These are phyloP conservation scores for Ceratobasidium sp. DNA, from an alignment of 1,284 basidiomycete species.

Conservation along the genomic window DNA sequence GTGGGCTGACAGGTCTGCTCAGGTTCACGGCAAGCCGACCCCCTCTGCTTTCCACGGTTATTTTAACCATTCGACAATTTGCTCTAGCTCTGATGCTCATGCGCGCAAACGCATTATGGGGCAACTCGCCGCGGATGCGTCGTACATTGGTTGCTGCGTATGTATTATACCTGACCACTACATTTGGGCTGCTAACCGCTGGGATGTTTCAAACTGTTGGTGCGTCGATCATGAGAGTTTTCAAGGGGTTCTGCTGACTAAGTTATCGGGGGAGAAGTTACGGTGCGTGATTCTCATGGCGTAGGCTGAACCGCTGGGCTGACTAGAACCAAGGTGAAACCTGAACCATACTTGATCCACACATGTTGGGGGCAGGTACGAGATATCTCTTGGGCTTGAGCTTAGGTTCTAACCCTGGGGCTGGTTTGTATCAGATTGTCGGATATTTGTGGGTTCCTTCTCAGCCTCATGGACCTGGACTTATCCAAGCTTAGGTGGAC, in stretches of 20 bases:
- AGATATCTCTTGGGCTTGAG: neutral
- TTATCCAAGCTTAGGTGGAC: neutral
- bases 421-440: neutral
- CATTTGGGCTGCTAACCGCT: constrained; percentile 24
- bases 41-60: neutral
- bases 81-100: constrained; percentile 23
- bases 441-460: neutral
- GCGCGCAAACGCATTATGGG: constrained; percentile 33
- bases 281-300: neutral
- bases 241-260: neutral
- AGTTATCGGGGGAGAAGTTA: neutral
- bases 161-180: constrained; percentile 15
- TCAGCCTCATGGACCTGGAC: neutral
- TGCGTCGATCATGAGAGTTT: neutral
- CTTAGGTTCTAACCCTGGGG: neutral
- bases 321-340: neutral
- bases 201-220: constrained; percentile 25
- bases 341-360: constrained; percentile 20
- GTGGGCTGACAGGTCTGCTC: neutral
- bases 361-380: constrained; percentile 35
- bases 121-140: constrained; percentile 1
- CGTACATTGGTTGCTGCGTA: neutral
- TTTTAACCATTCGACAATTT: neutral
- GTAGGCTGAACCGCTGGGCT: neutral
- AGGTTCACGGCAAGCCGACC: constrained; percentile 23